Evolutionary conservation across 1,284 basidiomycete species (phyloP), one percentile per base, ranked within the genome.

Genomic region (Heterobasidion occidentale): DNA sequence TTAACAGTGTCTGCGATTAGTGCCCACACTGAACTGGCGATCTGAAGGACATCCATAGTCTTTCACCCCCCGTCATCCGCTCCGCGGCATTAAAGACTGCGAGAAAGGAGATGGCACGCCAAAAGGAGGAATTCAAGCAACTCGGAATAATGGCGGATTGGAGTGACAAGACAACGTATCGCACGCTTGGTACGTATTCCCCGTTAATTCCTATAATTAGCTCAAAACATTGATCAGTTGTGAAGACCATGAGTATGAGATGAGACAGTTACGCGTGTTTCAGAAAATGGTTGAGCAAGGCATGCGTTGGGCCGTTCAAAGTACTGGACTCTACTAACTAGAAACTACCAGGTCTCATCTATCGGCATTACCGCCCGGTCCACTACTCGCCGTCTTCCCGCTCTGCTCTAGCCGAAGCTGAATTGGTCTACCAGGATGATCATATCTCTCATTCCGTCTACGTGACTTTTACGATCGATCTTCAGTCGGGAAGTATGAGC

Each of bases 61-160:
- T 91, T 7, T 68, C 84, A 2, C 76, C 89, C 0, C 69, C 73
- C 6, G 71, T 74, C n/a, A 87, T 99, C 56, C 84, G 97, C 9
- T 64, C 71, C 3, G 83, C 86, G 19, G 95, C 95, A 1, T 77
- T 82, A 47, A 68, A 75, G 19, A 92, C 89, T 1, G 97, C 97
- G 0, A 72, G 80, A 36, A 78, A 83, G 5, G 90, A 94, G 59
- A 84, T 98, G 51, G 76, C 79, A 12, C 76, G 79, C 1, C 97
- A 99, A 70, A 88, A 80, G 67, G 73, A 76, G 5, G 90, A 98
- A 66, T 97, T 98, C 67, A 74, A 80, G 60, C 77, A 86, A 56
- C 81, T 98, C 38, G 92, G 89, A 7, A 84, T 98, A 52, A 94
- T 99, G 92, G 93, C 94, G 1, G 89, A 97, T 68, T 98, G 94